A percentile compares a stretch with the other conserved stretches of the same genome.
Evolutionary conservation across 306 rosid genomes (phyloP).

Genomic region (Cercis canadensis): DNA sequence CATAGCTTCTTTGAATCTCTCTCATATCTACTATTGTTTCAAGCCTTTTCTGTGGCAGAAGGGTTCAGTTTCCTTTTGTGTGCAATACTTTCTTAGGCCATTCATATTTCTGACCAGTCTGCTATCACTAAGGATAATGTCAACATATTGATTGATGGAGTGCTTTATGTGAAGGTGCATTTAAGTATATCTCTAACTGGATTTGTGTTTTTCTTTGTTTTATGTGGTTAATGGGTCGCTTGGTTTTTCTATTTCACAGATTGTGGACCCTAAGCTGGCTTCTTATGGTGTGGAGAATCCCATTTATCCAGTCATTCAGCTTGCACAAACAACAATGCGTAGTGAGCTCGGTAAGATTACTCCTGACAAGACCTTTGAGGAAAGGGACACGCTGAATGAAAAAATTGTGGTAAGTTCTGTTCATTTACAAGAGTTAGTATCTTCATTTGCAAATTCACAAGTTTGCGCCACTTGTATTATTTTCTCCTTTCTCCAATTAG

Average conservation of each 20-base stretch:
- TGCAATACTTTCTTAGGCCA: no score
- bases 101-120: constrained; percentile 81
- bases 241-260: constrained; percentile 49
- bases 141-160: constrained; percentile 84
- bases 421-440: background rate
- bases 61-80: no score
- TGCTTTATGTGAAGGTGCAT: constrained; percentile 85
- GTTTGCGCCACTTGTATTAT: background rate
- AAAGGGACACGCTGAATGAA: constrained; percentile 87
- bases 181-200: background rate
- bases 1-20: no score
- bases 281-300: constrained; percentile 94
- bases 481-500: constrained; percentile 10
- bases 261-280: constrained; percentile 91
- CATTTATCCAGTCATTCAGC: constrained; percentile 86
- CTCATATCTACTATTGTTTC: no score
- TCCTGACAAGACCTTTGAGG: constrained; percentile 95
- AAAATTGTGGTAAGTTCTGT: constrained; percentile 80
- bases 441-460: no score
- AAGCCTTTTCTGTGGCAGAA: no score
- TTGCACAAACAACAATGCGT: constrained; percentile 98
- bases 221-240: constrained; percentile 10
- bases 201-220: background rate
- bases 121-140: constrained; percentile 95
- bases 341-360: constrained; percentile 95